These are phyloP conservation scores for Leptographium wingfieldii DNA, from an alignment of 2,329 filamentous ascomycete species.

Conservation along the genomic window DNA sequence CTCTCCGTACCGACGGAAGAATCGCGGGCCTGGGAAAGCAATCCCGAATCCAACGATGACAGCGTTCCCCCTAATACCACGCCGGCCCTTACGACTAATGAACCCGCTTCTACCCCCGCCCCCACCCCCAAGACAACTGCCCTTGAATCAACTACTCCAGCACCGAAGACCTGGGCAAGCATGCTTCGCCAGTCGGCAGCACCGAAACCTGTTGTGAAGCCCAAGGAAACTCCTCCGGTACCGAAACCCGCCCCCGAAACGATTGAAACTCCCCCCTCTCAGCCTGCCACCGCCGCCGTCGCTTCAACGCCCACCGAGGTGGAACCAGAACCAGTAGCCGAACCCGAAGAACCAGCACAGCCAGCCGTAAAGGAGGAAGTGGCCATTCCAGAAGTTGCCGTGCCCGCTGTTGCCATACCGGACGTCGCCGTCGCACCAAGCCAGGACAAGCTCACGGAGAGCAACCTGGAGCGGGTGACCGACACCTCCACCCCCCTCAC, in stretches of 20 bases:
- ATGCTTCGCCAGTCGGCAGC: slow-evolving; percentile 52
- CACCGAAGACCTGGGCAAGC: slow-evolving; percentile 59
- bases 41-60: slow-evolving; percentile 26
- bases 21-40: slow-evolving; percentile 47
- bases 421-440: slow-evolving; percentile 38
- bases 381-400: slow-evolving; percentile 14
- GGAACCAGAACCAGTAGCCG: slow-evolving; percentile 21
- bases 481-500: slow-evolving; percentile 66
- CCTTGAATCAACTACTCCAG: slow-evolving; percentile 19
- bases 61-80: slow-evolving; percentile 19
- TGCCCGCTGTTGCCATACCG: slow-evolving; percentile 15
- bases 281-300: slow-evolving; percentile 14
- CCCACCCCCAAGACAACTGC: slow-evolving; percentile 10
- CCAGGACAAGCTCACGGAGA: slow-evolving; percentile 75
- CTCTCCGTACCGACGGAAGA: slow-evolving; percentile 59
- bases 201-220: slow-evolving; percentile 15
- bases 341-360: slow-evolving; percentile 14
- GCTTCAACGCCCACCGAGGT: neutral
- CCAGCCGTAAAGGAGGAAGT: slow-evolving; percentile 20
- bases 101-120: slow-evolving; percentile 16
- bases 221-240: slow-evolving; percentile 13
- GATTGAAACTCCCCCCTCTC: slow-evolving; percentile 28
- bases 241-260: slow-evolving; percentile 22
- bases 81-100: slow-evolving; percentile 20
- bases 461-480: slow-evolving; percentile 81